These are phyloP conservation scores for Xylariomycetidae sp. DNA, from an alignment of 2,329 filamentous ascomycete species.

Conservation along the genomic window DNA sequence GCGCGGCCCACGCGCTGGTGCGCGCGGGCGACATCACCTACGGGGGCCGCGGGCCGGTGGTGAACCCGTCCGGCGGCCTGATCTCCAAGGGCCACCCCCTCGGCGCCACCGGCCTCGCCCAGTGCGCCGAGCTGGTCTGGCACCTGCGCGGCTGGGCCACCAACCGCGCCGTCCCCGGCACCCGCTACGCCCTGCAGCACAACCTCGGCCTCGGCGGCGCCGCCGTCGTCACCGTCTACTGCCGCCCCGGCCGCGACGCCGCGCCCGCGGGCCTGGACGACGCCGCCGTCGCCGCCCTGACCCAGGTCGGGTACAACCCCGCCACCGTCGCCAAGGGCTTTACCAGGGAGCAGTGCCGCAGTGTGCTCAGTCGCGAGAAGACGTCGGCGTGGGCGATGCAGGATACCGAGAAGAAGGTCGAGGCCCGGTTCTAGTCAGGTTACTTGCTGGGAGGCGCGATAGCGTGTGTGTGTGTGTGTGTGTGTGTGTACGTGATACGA, in stretches of 20 bases:
- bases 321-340: slow-evolving; percentile 86
- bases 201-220: slow-evolving; percentile 90
- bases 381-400: slow-evolving; percentile 70
- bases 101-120: slow-evolving; percentile 88
- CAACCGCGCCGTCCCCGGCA: slow-evolving; percentile 67
- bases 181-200: slow-evolving; percentile 75
- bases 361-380: slow-evolving; percentile 62
- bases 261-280: slow-evolving; percentile 52
- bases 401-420: slow-evolving; percentile 68
- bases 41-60: slow-evolving; percentile 70
- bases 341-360: slow-evolving; percentile 66
- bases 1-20: slow-evolving; percentile 89
- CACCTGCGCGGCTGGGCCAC: slow-evolving; percentile 94
- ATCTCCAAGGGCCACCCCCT: slow-evolving; percentile 96
- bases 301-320: slow-evolving; percentile 81
- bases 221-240: slow-evolving; percentile 84
- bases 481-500: too few relatives aligned
- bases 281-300: slow-evolving; percentile 58
- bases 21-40: slow-evolving; percentile 86
- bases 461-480: too few relatives aligned
- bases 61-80: slow-evolving; percentile 90
- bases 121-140: slow-evolving; percentile 94
- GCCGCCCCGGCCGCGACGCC: slow-evolving; percentile 68
- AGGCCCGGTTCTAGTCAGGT: slow-evolving; percentile 64
- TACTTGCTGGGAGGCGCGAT: too few relatives aligned